Evolutionary conservation across 2,329 filamentous ascomycete genomes (phyloP), one percentile per base, ranked within the genome.

Genomic region (Cercospora canescens): DNA sequence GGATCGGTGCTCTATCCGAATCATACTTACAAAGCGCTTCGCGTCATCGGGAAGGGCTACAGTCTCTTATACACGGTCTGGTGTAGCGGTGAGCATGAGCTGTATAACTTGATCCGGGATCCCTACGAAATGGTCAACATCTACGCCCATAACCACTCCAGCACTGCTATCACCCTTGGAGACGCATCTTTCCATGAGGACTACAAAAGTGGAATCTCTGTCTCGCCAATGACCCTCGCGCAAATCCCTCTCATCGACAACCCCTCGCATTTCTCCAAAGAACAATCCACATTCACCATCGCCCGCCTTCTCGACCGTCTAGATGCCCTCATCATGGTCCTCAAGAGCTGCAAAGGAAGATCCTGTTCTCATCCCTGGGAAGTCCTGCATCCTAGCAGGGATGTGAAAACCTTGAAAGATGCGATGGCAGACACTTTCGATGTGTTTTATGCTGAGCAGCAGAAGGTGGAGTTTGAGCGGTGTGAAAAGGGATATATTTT

Each of bases 81-180:
- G 88, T 91, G 89, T 72, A 89, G 79, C 14, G 87, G 87, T 60
- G 88, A 90, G 54, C 85, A 87, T 63, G 88, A 91, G 74, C 81
- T 90, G 2, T 91, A 91, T 73, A 83, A 91, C 34, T 61, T 76
- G 45, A 16, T 67, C 18, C 45, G 41, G n/a, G 72, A 75, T 50
- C 69, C 70, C 0, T 71, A 74, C 60, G 63, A 74, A 60, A 72
- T 67, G 60, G 41, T 67, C 8, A 74, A 75, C 52, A 41, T 73
- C 12, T 63, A 66, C 21, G 18, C 35, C 6, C 21, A 18, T n/a
- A 32, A 24, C 24, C 21, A 64, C 14, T 24, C 16, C 30, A 32
- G 32, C 32, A 59, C 39, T 2, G 26, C 35, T 11, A 12, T 58
- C 21, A 2, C 37, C 1, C 5, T 60, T 3, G 6, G 11, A 6